Evolutionary conservation across 768 basidiomycete species (phyloP), one percentile per base, ranked within the genome.

Genomic region (Suillus tomentosus): DNA sequence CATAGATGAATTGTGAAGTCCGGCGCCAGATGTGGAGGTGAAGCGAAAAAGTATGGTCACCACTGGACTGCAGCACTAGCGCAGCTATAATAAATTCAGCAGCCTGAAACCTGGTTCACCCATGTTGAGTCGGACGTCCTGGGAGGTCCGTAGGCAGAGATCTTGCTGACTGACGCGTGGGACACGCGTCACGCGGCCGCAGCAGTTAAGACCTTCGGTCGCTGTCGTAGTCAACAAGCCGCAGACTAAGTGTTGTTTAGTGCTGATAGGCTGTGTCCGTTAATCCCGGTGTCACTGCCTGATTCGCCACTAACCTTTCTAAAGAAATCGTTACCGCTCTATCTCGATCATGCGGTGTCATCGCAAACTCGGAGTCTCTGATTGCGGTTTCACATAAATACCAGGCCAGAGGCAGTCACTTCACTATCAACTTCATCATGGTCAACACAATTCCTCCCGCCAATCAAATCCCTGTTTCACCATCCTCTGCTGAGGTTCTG

Each of bases 401-500:
- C 17, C 17, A 31, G 40, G 5, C 2, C 24, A 42, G 17, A 7
- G 4, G 27, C 15, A 40, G 0, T 6, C 37, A 3, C 3, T 15
- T 5, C 37, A 37, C 17, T 24, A 8, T 51, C 27, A 51, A 27
- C 27, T 53, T 27, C 10, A 58, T 19, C 57, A 58, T 58, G 57
- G 57, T 58, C 27, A 58, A 58, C 24, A 58, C 57, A 17, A 31
- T 58, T 31, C 57, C 57, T 58, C 57, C 57, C 11, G 27, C 57
- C 6, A 58, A 58, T 31, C 50, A 15, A 62, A 3, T 72, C 22
- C 71, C 68, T 17, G 70, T 66, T 3, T 31, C 34, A 0, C 69
- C 65, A 1, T 76, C 75, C 39, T 65, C 67, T 17, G 54, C 61
- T 0, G 67, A 69, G 10, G 63, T 70, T 5, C 70, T 79, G 42